Evolutionary conservation across 495 filamentous ascomycete genomes (phyloP), one percentile per base, ranked within the genome.

Genomic region (Lasiosphaeriaceae sp.): DNA sequence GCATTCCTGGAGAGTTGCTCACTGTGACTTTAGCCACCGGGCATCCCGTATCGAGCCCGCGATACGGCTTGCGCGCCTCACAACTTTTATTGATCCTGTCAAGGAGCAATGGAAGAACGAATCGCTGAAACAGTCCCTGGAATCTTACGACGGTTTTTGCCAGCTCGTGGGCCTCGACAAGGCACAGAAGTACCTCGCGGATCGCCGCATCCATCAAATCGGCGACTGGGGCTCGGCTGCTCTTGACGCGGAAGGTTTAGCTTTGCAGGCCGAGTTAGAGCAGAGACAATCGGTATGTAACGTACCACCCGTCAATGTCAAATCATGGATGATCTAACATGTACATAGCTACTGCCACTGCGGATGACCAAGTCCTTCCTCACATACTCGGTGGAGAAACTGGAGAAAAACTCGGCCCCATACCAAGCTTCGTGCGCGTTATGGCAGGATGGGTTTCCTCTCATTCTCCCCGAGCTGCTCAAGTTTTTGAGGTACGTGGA

Each of bases 351-450:
- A 58, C 71, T 97, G 7, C 94, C 94, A 7, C 73, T 97, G 48
- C 85, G 92, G 54, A 79, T 87, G 12, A 97, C 93, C 6, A 97
- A 96, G 61, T 87, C 88, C 0, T 89, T 97, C 72, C 72, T 99
- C 22, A 88, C 87, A 2, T 90, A 90, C 24, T 94, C 92, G 0
- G 92, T 90, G 1, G 94, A 99, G 52, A 93, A 92, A 66, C 69
- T 96, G 14, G 86, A 89, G 45, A 88, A 83, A 55, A 78, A 75
- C 3, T 83, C 86, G 9, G 68, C 82, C 24, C 75, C 86, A 2
- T 92, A 88, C 56, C 79, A 83, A 34, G 81, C 87, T 11, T 86
- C 90, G 1, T 87, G 86, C 63, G 75, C 74, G 22, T 76, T 97
- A 31, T 99, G 94, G 94, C 82, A 87, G 55, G 87, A 92, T 35